Percentiles rank a stretch among this genome's conserved stretches.
Conservation (phyloP, 1,284 basidiomycete species). For the Ganoderma leucocontextum region DNA sequence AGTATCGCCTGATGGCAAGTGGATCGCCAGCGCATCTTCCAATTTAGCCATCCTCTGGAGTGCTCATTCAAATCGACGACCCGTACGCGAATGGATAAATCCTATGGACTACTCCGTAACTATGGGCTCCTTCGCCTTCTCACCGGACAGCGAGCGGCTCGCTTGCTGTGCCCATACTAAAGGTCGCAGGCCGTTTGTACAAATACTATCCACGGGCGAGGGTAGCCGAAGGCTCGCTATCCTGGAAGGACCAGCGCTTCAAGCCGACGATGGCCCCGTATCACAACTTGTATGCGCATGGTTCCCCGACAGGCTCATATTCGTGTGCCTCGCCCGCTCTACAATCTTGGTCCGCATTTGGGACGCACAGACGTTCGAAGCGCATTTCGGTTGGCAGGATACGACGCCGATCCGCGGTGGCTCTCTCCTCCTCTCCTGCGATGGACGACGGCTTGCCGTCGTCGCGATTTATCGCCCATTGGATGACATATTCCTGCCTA, state of each 20-base stretch:
- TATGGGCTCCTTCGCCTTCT: neutral
- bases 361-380: neutral
- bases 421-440: neutral
- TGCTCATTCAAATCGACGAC: neutral
- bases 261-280: neutral
- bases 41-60: neutral
- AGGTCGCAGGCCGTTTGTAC: neutral
- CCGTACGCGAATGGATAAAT: neutral
- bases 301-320: neutral
- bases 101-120: neutral
- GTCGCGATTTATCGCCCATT: neutral
- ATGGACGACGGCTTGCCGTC: neutral
- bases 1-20: neutral
- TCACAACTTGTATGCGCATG: neutral
- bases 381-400: neutral
- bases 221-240: neutral
- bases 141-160: neutral
- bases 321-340: neutral
- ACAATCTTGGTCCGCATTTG: neutral
- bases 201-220: neutral
- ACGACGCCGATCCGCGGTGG: neutral
- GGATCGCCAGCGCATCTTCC: neutral
- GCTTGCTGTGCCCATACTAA: neutral
- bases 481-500: neutral
- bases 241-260: neutral